Base-by-base conservation (phyloP, 805 yeast species). In the Suhomyces prunicola region DNA sequence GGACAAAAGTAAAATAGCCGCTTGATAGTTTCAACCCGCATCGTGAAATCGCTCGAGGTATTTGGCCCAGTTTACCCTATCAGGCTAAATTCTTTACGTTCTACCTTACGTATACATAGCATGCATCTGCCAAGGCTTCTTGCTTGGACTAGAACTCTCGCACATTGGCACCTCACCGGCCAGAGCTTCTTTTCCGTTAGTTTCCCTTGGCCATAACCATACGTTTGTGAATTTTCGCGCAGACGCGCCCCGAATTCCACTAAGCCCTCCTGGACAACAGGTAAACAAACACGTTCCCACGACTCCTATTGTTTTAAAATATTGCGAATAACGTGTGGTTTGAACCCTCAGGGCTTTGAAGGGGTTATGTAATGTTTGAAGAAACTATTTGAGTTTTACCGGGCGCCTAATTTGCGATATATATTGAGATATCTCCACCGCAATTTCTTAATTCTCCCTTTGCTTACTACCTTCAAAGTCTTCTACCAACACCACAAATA, bases 361-460 rank as follows among this genome's bases (percentile, higher is more conserved):
- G 9, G 13, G 47, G 47, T 46, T 46, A 46, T 29, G 48, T 19
- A 23, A 46, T 31, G 40, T 46, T 31, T 46, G n/a, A 31, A 17
- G 12, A n/a, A 17, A 13, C 48, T 17, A 31, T 29, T 29, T 31
- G 23, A 19, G 24, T 19, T 15, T 19, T 13, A 17, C 42, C 23
- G 42, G 8, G 42, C 42, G 42, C 42, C 42, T 39, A 39, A 15
- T 39, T 19, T 19, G 23, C 42, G n/a, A 17, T 39, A 39, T 39
- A 39, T 39, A 39, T 39, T 39, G 42, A 39, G 42, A 39, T 10
- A 17, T 17, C n/a, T 39, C 42, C 42, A 39, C 46, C 31, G 3
- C 24, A 13, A 10, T 42, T 42, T 42, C 22, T 41, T 9, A 8
- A 10, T 6, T 12, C 29, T 2, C 13, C 9, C 19, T 39, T 39